A percentile compares a stretch with the other conserved stretches of the same genome.
Conservation (phyloP, 2,329 filamentous ascomycete genomes). For the Scedosporium aurantiacum region DNA sequence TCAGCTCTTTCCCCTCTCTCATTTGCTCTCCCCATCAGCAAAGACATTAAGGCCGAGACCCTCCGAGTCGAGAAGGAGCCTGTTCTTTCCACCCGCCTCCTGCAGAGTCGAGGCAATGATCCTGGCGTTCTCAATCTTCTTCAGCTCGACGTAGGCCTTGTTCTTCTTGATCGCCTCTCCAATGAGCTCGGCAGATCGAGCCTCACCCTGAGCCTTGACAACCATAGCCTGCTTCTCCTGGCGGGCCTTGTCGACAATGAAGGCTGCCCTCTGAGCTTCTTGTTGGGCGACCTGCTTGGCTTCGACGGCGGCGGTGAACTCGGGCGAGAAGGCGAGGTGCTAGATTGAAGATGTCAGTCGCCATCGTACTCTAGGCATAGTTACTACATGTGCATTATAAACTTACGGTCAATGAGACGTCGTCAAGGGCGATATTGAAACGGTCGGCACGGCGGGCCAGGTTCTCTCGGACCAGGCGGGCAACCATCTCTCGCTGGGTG, state of each 20-base stretch:
- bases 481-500: slow-evolving; percentile 96
- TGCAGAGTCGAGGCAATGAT: slow-evolving; percentile 81
- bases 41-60: slow-evolving; percentile 86
- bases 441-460: slow-evolving; percentile 79
- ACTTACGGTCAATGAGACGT: slow-evolving; percentile 88
- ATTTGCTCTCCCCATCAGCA: slow-evolving; percentile 36
- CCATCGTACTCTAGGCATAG: not conserved
- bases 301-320: slow-evolving; percentile 63
- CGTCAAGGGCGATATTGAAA: slow-evolving; percentile 95
- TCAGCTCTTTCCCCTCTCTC: slow-evolving; percentile 21
- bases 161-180: slow-evolving; percentile 99
- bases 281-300: slow-evolving; percentile 72
- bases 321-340: slow-evolving; percentile 63
- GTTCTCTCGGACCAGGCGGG: slow-evolving; percentile 83
- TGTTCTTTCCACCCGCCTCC: slow-evolving; percentile 78
- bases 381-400: not conserved
- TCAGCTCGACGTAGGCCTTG: slow-evolving; percentile 89
- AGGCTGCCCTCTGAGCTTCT: slow-evolving; percentile 92
- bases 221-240: slow-evolving; percentile 99
- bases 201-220: slow-evolving; percentile 97
- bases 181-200: slow-evolving; percentile 92
- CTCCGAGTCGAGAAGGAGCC: slow-evolving; percentile 83
- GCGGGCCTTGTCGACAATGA: slow-evolving; percentile 95
- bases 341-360: slow-evolving; percentile 17
- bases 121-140: slow-evolving; percentile 94